A percentile compares a stretch with the other conserved stretches of the same genome.
Evolutionary conservation across 2,329 filamentous ascomycete genomes (phyloP).

Genomic region (Claviceps sorghi): DNA sequence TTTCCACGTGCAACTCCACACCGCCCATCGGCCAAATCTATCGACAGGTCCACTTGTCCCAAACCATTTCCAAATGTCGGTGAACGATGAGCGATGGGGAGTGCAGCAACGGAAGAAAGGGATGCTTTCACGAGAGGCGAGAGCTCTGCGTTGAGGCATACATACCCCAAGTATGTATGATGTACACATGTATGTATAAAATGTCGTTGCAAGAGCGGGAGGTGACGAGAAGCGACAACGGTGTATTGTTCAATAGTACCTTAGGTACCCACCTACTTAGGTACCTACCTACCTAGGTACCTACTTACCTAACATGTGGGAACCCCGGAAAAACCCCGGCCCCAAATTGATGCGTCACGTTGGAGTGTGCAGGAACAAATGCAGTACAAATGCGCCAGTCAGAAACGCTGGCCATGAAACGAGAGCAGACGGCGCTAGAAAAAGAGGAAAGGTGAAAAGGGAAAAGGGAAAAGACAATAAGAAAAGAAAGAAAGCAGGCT

Average conservation of each 20-base stretch:
- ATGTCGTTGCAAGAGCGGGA: not conserved
- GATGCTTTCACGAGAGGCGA: not conserved
- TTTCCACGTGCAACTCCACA: slow-evolving; percentile 1
- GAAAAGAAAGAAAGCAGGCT: not conserved
- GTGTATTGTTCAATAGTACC: not conserved
- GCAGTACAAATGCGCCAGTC: not conserved
- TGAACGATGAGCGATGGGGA: slow-evolving; percentile 1
- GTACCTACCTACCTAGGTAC: too few species aligned
- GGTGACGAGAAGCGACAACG: not conserved
- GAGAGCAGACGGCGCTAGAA: not conserved
- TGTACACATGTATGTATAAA: not conserved
- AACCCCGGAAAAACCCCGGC: not conserved
- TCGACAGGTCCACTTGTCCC: slow-evolving; percentile 1
- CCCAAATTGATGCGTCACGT: slow-evolving; percentile 1
- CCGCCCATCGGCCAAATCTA: slow-evolving; percentile 1
- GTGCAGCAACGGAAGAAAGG: not conserved
- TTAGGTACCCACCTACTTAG: too few species aligned
- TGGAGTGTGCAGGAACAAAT: slow-evolving; percentile 1
- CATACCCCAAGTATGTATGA: too few species aligned
- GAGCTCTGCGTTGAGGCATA: not conserved
- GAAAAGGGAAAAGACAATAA: not conserved
- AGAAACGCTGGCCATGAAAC: not conserved
- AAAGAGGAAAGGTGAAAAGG: too few species aligned
- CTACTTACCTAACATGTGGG: too few species aligned
- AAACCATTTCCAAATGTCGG: slow-evolving; percentile 6